phyloP scores from a whole-genome alignment of 169 alveolate species.

The Miamiensis avidus region DNA sequence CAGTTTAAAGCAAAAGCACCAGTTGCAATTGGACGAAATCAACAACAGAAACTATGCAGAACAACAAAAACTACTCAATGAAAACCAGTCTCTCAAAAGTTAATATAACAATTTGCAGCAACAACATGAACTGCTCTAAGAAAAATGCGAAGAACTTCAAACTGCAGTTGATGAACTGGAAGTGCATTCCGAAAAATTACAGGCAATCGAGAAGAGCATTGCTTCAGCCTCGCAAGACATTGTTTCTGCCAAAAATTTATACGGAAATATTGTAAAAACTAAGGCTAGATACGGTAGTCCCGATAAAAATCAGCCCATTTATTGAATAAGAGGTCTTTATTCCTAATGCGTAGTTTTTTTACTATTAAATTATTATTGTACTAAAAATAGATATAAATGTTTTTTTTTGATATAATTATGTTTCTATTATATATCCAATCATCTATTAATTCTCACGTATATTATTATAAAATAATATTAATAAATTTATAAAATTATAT shows the following conservation, averaged over 20 bases:
- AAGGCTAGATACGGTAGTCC: not conserved
- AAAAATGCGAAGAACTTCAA: not conserved
- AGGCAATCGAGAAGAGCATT: not conserved
- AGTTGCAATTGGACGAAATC: too few species aligned
- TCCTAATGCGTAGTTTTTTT: too few species aligned
- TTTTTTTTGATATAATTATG: too few species aligned
- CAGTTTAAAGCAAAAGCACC: not conserved
- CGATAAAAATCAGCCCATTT: not conserved
- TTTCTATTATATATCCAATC: too few species aligned
- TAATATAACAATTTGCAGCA: not conserved
- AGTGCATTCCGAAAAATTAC: not conserved
- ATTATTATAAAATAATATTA: too few species aligned
- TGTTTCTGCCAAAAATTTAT: not conserved
- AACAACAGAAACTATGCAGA: not conserved
- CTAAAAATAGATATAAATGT: too few species aligned
- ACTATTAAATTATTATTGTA: too few species aligned
- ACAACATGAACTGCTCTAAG: not conserved
- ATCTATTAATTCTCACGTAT: too few species aligned
- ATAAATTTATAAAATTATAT: too few species aligned
- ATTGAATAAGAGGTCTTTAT: too few species aligned
- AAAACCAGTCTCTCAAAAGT: not conserved
- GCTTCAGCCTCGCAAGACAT: not conserved
- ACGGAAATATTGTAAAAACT: not conserved
- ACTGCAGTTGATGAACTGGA: not conserved
- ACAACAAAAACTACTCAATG: not conserved